These are phyloP conservation scores for barley (Hordeum vulgare) DNA, from an alignment of 176 grass and related monocot genomes.

Conservation along the genomic window DNA sequence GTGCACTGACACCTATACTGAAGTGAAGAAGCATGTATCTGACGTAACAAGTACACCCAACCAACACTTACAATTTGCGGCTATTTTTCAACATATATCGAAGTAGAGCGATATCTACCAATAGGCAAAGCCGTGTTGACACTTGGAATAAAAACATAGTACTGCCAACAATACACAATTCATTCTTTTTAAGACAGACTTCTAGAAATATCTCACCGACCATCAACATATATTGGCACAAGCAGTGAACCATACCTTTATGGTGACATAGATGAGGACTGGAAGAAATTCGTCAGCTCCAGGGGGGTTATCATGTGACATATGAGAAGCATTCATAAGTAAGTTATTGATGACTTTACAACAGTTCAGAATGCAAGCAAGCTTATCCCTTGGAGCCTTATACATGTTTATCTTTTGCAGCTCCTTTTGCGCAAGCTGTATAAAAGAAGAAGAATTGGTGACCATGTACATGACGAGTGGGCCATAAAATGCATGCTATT, in stretches of 20 bases:
- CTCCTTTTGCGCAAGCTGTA: conserved; percentile 92
- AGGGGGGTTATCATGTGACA: conserved; percentile 59
- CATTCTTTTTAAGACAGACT: not conserved
- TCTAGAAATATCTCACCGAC: not conserved
- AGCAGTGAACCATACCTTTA: conserved; percentile 58
- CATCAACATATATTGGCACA: not conserved
- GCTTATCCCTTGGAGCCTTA: conserved; percentile 96
- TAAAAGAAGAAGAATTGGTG: conserved; percentile 20
- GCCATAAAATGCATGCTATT: not conserved
- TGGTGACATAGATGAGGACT: conserved; percentile 90
- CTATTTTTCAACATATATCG: not conserved
- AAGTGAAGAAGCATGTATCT: not conserved
- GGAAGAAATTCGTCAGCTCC: conserved; percentile 98
- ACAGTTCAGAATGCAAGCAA: conserved; percentile 89
- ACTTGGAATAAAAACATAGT: not conserved
- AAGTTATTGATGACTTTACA: conserved; percentile 98
- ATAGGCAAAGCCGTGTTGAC: not conserved
- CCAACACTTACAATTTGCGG: not conserved
- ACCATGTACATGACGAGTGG: not conserved
- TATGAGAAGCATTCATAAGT: conserved; percentile 76
- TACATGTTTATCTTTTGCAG: conserved; percentile 97
- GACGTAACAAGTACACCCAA: not conserved
- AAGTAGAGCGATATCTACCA: not conserved
- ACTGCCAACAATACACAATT: not conserved
- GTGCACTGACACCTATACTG: not conserved